Conservation (phyloP, 2,329 filamentous ascomycete species). For the Fusarium camptoceras region DNA sequence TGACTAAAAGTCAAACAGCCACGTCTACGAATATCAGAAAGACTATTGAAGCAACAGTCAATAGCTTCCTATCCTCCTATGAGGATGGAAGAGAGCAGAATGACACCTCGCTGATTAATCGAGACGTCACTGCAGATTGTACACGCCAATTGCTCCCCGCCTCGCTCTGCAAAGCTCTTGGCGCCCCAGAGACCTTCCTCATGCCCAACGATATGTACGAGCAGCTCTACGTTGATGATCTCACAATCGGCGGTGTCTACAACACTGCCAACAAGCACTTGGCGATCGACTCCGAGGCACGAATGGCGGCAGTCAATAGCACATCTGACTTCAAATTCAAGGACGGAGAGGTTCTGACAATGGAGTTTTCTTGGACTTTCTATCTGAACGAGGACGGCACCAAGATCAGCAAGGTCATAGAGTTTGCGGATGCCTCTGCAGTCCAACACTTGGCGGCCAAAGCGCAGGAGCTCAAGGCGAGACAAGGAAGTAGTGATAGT, state of each 20-base stretch:
- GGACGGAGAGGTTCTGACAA: conserved; percentile 1
- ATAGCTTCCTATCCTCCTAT: conserved; percentile 20
- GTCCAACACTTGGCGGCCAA: conserved; percentile 15
- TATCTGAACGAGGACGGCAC: conserved; percentile 21
- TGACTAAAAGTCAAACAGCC: not conserved
- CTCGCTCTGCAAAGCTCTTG: conserved; percentile 15
- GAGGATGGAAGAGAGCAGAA: conserved; percentile 23
- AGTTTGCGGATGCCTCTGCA: conserved; percentile 20
- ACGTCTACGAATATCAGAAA: conserved; percentile 15
- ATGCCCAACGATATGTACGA: conserved; percentile 27
- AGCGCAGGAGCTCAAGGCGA: not conserved
- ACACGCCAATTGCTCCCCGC: conserved; percentile 26
- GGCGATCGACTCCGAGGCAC: conserved; percentile 16
- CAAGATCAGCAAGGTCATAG: conserved; percentile 27
- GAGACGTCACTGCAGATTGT: conserved; percentile 20
- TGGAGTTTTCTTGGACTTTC: conserved; percentile 24
- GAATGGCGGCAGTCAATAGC: conserved; percentile 13
- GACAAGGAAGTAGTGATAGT: not conserved
- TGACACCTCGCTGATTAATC: conserved; percentile 20
- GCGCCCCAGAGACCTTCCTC: conserved; percentile 1
- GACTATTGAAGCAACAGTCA: conserved; percentile 22
- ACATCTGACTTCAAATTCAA: conserved; percentile 21
- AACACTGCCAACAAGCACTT: conserved; percentile 8
- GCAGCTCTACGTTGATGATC: conserved; percentile 13
- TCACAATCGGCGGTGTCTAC: conserved; percentile 15